Evolutionary conservation across 176 grass and related monocot genomes (phyloP), one percentile per base, ranked within the genome.

Genomic region (Cocos nucifera): DNA sequence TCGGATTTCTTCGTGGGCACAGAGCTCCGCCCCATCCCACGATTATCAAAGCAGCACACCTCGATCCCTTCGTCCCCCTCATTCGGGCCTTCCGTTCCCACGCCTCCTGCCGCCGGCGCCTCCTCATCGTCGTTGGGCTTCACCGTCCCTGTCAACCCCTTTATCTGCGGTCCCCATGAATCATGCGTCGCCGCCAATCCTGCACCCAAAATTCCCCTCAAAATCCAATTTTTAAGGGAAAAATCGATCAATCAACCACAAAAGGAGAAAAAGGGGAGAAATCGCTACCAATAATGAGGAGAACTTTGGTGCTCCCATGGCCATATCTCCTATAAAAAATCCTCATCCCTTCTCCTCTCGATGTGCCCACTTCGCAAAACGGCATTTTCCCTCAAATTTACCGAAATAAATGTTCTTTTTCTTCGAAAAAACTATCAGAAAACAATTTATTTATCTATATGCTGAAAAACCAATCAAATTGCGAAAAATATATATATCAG

Each of bases 1-100:
- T 83, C 75, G 5, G 83, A 83, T 28, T 69, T 92, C 2, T 71
- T 62, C 2, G 61, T 59, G 49, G 88, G 88, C 51, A 76, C 72
- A 28, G 77, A 92, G 79, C 88, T 92, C 5, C 62, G 73, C 12
- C 88, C 83, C 44, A 92, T 65, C 63, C 83, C 83, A 65, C 88
- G 88, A 72, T 92, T 92, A 79, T 92, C 88, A 64, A 86, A 92
- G 79, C 80, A 92, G 64, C 88, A 92, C 22, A 84, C 78, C 79
- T 92, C 88, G 23, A 84, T 66, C 21, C 79, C 88, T n/a, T 86
- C 76, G 24, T 22, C 57, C 25, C 51, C 69, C 22, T 10, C 75
- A 21, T 62, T 67, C 30, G 68, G 57, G 52, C 25, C 12, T 12
- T 21, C 26, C 27, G 17, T 35, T 54, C 27, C 53, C 27, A 1